Evolutionary conservation across 495 filamentous ascomycete species (phyloP), one percentile per base, ranked within the genome.

Genomic region (Tirmania nivea): DNA sequence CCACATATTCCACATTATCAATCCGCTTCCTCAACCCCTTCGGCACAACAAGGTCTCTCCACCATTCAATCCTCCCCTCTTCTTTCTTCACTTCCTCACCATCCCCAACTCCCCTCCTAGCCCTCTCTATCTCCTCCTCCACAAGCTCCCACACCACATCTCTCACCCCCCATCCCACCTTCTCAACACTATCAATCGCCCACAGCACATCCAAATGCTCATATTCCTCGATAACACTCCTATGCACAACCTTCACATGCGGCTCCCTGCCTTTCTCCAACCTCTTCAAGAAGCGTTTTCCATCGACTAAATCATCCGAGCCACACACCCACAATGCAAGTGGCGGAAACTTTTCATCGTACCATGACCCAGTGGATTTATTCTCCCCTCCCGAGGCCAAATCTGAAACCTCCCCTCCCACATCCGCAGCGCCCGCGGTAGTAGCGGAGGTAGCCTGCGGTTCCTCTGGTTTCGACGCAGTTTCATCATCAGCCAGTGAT

Each of bases 201-300:
- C 89, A 97, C 25, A 97, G 74, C 5, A 95, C 87, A 69, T 97
- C 89, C 25, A 97, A 71, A 65, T 97, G 89, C 67, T 94, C 88
- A 65, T 95, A 94, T 52, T 83, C 89, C 2, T 86, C 78, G 31
- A 97, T 83, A 20, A 93, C 68, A 65, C 84, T 89, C 19, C 72
- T 71, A 66, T 94, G 83, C 37, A 94, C 83, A 7, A 97, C 66
- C 36, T 69, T 67, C 1, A 92, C 86, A 65, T 86, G 70, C 34
- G 90, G 89, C 64, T 97, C 89, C 19, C 81, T 69, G 0, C 85
- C 84, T 21, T 76, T 73, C 57, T 83, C 74, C 55, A 95, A 84
- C 3, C 89, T 71, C 4, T 73, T 69, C 10, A 95, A 68, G 20
- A 97, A 69, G 54, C 77, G 75, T 20, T 71, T 68, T 0, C 89